Base-by-base conservation (phyloP, 2,329 filamentous ascomycete species). In the Aspergillus sp. region DNA sequence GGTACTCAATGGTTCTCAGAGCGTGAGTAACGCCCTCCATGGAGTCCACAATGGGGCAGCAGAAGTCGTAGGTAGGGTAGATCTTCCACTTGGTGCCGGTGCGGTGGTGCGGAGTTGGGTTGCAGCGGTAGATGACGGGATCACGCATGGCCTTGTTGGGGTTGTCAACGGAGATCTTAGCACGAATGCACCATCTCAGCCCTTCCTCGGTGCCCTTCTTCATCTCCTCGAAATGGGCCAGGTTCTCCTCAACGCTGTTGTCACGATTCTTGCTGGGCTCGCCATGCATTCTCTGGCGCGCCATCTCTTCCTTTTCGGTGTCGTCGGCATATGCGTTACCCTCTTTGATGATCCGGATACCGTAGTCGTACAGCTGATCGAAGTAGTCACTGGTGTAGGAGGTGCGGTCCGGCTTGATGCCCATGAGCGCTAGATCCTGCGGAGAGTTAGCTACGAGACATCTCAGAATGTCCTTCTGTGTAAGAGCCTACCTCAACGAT, bases 341-440 rank as follows among this genome's bases (percentile, higher is more conserved):
- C 57, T 87, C 83, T 68, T 88, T 88, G 74, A 99, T 93, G 68
- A 96, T 85, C 65, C 86, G 82, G 62, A 95, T 78, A 67, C 87
- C 90, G 69, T 88, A 87, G 42, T 96, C 86, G 74, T 96, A 95
- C 13, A 99, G 82, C 70, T 92, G 82, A 65, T 96, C 84, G 71
- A 99, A 96, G 79, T 96, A 95, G 77, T 99, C 92, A 64, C 89
- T 95, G 2, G 94, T 96, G 77, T 93, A 95, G 16, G 89, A 90
- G 53, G 92, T 81, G 59, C 82, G 82, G 72, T 96, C 93, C 19
- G 92, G 89, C 74, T 88, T 89, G 73, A 99, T 89, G 26, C 92
- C 93, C 81, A 99, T 90, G 49, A 97, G 81, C 46, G 86, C 85
- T 47, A 96, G 82, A 72, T 99, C 94, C 76, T 30, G 8, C 10